Evolutionary conservation across 441 rosid genomes (phyloP), one percentile per base, ranked within the genome.

Genomic region (Euphorbia celastroides): DNA sequence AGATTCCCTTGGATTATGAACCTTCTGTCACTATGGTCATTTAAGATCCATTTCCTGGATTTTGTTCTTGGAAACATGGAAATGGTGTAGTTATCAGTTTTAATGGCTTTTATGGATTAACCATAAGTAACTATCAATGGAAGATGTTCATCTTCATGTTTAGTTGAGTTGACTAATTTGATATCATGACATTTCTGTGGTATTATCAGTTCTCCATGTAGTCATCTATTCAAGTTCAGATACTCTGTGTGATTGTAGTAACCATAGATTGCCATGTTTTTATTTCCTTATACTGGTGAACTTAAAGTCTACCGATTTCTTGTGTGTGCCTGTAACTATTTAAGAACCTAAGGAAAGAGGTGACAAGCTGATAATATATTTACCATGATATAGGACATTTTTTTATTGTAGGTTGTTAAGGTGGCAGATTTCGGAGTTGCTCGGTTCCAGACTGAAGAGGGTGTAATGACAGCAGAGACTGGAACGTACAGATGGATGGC

Each of bases 401-500:
- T 61, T 69, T 64, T 72, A n/a, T 60, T 75, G 27, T 75, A 86
- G 96, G 92, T 84, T 77, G 85, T 86, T 48, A 86, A 85, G 82
- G 92, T 89, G 64, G 90, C 90, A 55, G 92, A 89, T 75, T 89
- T 89, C 77, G 96, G 96, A 52, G 84, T 86, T 50, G 92, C 96
- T 44, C 90, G 96, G 75, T 83, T 86, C 75, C 89, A 78, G 78
- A 81, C 70, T 71, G 74, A 82, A 74, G 85, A 78, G 58, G 96
- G 96, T 68, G 85, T 83, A 64, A 86, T 89, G 90, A 89, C 96
- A 17, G 96, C 89, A 13, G 92, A 89, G 79, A 87, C 92, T 23
- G 96, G 90, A 61, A 89, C 96, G 13, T 89, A 89, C 74, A 82
- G 92, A 78, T 89, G 92, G 96, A 87, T 89, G 96, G 96, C 96